Base-by-base conservation (phyloP, 768 basidiomycete species). In the Leucosporidium yakuticum region DNA sequence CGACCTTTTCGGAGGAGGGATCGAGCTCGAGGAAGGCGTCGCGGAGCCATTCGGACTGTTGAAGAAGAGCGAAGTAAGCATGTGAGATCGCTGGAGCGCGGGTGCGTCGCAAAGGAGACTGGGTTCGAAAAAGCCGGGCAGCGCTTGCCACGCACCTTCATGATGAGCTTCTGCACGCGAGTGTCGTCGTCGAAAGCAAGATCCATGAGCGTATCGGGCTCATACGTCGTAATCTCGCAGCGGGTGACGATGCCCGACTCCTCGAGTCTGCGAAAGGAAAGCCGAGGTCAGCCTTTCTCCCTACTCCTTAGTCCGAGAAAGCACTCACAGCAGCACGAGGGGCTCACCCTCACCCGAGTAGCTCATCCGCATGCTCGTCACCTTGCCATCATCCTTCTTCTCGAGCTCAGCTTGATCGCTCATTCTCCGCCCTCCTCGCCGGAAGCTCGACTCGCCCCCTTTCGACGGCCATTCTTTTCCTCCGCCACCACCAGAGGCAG, bases 11-110 rank as follows among this genome's bases (percentile, higher is more conserved):
- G 76, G 88, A 91, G 0, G 91, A 89, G 23, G 91, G 85, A 73
- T 97, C 93, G 20, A 99, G 82, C 76, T 97, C 95, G 17, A 87
- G 86, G 20, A 97, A 83, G 0, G 94, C 92, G 67, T 96, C 92
- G 53, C 90, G 86, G 44, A 98, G 87, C 90, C 92, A 94, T 8
- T 89, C 93, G 4, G 94, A 95, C 85, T 84, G 73, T 32, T 29
- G 32, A 20, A 2, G 23, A 25, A 31, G 51, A 50, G 1, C 23
- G 20, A 21, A n/a, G 59, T 51, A 54, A 61, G 31, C 25, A 7
- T 29, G 20, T 21, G 4, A 3, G 34, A 44, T 32, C 23, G 1
- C 23, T 7, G n/a, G 3, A 39, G 57, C 4, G 36, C 4, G 31
- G 9, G n/a, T 7, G 49, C 20, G 19, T 50, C n/a, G 19, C n/a